phyloP scores from a whole-genome alignment of 2,329 filamentous ascomycete genomes.

The Pseudopithomyces chartarum region DNA sequence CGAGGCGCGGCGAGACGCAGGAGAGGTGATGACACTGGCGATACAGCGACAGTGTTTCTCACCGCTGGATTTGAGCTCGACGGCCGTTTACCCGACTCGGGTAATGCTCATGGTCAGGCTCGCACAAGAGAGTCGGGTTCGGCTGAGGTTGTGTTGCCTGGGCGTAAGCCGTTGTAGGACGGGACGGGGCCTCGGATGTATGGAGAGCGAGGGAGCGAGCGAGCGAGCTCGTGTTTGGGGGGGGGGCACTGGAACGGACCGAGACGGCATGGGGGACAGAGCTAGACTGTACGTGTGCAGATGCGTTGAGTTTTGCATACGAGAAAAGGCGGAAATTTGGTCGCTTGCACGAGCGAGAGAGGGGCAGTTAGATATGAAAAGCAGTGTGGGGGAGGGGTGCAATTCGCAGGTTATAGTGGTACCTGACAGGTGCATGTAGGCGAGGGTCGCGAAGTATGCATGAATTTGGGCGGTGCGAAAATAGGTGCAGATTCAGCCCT shows the following conservation, averaged over 20 bases:
- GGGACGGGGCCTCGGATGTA: slow-evolving; percentile 4
- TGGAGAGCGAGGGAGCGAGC: neutral
- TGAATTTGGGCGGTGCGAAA: slow-evolving; percentile 1
- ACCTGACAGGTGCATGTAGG: slow-evolving; percentile 6
- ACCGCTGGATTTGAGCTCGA: slow-evolving; percentile 4
- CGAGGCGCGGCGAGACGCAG: neutral
- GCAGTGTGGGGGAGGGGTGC: neutral
- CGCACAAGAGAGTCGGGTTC: slow-evolving; percentile 4
- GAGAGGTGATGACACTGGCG: neutral
- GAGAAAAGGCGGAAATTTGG: slow-evolving; percentile 1
- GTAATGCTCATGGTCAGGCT: slow-evolving; percentile 10
- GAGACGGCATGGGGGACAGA: neutral
- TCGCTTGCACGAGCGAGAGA: neutral
- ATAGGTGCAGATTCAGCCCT: slow-evolving; percentile 6
- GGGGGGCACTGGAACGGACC: neutral
- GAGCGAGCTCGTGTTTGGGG: neutral
- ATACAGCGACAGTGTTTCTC: neutral
- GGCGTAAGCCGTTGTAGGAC: slow-evolving; percentile 17
- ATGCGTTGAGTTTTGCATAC: neutral
- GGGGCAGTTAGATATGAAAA: slow-evolving; percentile 2
- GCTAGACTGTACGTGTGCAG: no score
- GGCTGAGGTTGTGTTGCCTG: slow-evolving; percentile 9
- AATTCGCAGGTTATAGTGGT: slow-evolving; percentile 6
- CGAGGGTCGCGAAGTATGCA: slow-evolving; percentile 4
- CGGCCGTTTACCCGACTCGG: slow-evolving; percentile 5